Conservation (phyloP, 257 asterid species). For the Solanum medicagineum region DNA sequence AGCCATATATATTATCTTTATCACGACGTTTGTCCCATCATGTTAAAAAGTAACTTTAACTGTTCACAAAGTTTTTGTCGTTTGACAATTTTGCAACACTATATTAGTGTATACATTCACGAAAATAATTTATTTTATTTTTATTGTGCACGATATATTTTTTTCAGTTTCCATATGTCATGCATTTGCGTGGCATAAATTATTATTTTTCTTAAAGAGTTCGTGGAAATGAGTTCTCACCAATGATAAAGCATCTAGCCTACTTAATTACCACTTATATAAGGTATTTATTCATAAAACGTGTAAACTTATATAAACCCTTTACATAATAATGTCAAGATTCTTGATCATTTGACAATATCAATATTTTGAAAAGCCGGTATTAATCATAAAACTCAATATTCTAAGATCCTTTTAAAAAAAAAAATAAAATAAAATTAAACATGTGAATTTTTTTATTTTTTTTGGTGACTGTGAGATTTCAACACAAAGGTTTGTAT, state of each 20-base stretch:
- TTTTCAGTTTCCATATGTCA: neutral
- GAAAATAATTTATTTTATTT: too few relatives aligned
- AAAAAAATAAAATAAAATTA: neutral
- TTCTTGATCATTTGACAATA: neutral
- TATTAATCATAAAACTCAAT: neutral
- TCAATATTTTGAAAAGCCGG: neutral
- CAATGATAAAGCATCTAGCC: neutral
- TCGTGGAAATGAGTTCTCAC: neutral
- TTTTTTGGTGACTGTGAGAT: neutral
- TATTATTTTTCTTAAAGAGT: neutral
- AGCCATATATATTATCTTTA: neutral
- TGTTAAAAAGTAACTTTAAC: neutral
- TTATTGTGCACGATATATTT: neutral
- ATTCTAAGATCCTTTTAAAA: too few relatives aligned
- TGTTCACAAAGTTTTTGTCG: neutral
- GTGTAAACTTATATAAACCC: neutral
- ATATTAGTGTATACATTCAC: too few relatives aligned
- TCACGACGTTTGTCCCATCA: neutral
- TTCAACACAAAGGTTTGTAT: neutral
- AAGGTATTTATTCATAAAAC: neutral
- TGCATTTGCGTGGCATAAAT: neutral
- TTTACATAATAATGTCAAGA: neutral
- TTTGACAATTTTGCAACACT: neutral
- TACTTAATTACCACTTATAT: neutral
- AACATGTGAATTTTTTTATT: neutral